Base-by-base conservation (phyloP, 2,329 filamentous ascomycete genomes). In the Aspergillus tanneri region DNA sequence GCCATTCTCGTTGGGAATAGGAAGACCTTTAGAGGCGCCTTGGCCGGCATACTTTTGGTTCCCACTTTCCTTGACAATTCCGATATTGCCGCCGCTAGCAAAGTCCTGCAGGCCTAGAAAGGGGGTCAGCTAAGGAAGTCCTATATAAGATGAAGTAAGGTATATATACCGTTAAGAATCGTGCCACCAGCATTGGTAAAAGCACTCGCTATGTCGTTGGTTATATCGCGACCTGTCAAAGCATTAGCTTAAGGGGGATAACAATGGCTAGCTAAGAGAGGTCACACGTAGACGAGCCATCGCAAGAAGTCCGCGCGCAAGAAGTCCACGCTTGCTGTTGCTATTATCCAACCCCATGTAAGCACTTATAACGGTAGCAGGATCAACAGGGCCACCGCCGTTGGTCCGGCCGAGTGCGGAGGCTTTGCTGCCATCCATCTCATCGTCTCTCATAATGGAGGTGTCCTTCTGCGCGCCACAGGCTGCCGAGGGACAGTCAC, bases 391-490 rank as follows among this genome's bases (percentile, higher is more conserved):
- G 12, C 83, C 82, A 44, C 77, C 78, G 50, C 75, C 79, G 60
- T 81, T 67, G 43, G 83, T 87, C 55, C 82, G 80, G 57, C 84
- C 84, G 12, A 87, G 77, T 43, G 84, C 75, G 25, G 75, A 76
- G 27, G 80, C 81, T 57, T 77, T 73, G 59, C 70, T 73, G 40
- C 72, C 77, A 30, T 71, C 70, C 48, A 87, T 75, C 69, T 86
- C 84, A 9, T 72, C 67, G 51, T 79, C 69, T 28, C 83, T 80
- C 68, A 87, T 85, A 73, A 87, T 85, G 66, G 83, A 76, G n/a
- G 84, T 87, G 62, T 87, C 84, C 50, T 78, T 81, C 65, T 87
- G 79, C n/a, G 83, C 78, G 49, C 84, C 84, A 62, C 83, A 86
- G 37, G 65, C 54, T 57, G 83, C 81, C 58, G 72, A 73, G 42